phyloP scores from a whole-genome alignment of 2,329 filamentous ascomycete genomes.

The Cladosporium sphaerospermum region DNA sequence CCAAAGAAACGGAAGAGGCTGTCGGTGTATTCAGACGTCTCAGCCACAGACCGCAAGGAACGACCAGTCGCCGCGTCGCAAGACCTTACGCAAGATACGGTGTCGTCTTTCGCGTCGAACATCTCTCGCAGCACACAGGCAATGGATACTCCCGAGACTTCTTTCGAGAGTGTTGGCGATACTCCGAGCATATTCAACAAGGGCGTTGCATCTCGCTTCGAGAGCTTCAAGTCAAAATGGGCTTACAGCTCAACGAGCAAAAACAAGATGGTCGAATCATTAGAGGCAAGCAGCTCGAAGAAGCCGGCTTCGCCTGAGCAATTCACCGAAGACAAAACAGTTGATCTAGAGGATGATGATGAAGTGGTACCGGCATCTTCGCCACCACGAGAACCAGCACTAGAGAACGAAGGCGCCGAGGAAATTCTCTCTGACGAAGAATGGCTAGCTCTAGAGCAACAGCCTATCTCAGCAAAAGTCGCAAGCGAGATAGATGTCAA shows the following conservation, averaged over 20 bases:
- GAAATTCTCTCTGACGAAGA: slow-evolving; percentile 19
- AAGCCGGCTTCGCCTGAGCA: background rate
- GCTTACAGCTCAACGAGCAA: slow-evolving; percentile 2
- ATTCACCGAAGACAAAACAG: too few relatives aligned
- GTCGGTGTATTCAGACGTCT: slow-evolving; percentile 21
- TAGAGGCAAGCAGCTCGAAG: background rate
- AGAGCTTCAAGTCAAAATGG: slow-evolving; percentile 17
- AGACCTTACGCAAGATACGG: slow-evolving; percentile 1
- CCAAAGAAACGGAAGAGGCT: slow-evolving; percentile 27
- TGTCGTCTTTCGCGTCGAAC: slow-evolving; percentile 8
- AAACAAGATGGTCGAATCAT: background rate
- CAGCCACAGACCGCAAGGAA: background rate
- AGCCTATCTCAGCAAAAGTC: slow-evolving; percentile 11
- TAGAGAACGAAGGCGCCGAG: slow-evolving; percentile 15
- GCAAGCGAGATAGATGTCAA: slow-evolving; percentile 24
- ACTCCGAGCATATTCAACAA: slow-evolving; percentile 20
- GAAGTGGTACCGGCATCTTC: slow-evolving; percentile 16
- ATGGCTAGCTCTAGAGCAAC: slow-evolving; percentile 22
- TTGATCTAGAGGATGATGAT: background rate
- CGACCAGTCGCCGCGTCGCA: background rate
- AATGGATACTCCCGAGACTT: slow-evolving; percentile 21
- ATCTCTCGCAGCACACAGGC: slow-evolving; percentile 11
- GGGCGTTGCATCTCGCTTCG: slow-evolving; percentile 19
- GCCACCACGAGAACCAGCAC: slow-evolving; percentile 14
- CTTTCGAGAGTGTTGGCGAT: slow-evolving; percentile 17